Conservation (phyloP, 495 filamentous ascomycete genomes). For the Tetracladium marchalianum region DNA sequence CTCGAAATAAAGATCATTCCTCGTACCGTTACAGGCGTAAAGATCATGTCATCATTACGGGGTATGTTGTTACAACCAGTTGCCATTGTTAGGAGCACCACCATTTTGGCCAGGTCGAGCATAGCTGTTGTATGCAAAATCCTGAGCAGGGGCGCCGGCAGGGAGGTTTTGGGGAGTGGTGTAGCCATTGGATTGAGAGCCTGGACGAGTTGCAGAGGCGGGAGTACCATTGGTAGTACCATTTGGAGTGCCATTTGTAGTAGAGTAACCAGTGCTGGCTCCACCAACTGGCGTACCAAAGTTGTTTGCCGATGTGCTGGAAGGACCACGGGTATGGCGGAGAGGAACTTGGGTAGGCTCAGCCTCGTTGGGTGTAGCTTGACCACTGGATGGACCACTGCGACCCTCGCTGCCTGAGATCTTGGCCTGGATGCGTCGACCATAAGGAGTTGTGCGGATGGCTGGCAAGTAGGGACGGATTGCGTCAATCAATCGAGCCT, state of each 20-base stretch:
- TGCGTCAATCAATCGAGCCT: constrained; percentile 62
- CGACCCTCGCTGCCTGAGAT: constrained; percentile 35
- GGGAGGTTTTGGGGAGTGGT: constrained; percentile 8
- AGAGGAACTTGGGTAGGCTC: constrained; percentile 7
- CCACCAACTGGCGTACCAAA: constrained; percentile 7
- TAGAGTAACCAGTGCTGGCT: constrained; percentile 14
- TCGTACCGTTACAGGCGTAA: constrained; percentile 25
- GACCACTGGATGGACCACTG: constrained; percentile 19
- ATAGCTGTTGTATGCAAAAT: constrained; percentile 12
- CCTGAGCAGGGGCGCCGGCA: background rate
- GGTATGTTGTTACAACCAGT: constrained; percentile 13
- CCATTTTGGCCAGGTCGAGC: constrained; percentile 10
- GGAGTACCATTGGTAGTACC: constrained; percentile 9
- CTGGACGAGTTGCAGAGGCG: constrained; percentile 3
- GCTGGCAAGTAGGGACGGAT: constrained; percentile 74
- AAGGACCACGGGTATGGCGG: constrained; percentile 16
- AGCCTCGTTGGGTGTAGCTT: constrained; percentile 19
- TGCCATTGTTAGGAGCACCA: constrained; percentile 9
- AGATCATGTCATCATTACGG: constrained; percentile 21
- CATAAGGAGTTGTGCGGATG: constrained; percentile 83
- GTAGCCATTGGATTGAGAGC: constrained; percentile 7
- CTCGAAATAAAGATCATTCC: constrained; percentile 17
- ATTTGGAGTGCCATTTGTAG: constrained; percentile 2
- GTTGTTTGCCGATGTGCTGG: constrained; percentile 8
- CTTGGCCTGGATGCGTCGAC: constrained; percentile 84